These are phyloP conservation scores for Annulohypoxylon truncatum DNA, from an alignment of 2,329 filamentous ascomycete genomes.

Conservation along the genomic window DNA sequence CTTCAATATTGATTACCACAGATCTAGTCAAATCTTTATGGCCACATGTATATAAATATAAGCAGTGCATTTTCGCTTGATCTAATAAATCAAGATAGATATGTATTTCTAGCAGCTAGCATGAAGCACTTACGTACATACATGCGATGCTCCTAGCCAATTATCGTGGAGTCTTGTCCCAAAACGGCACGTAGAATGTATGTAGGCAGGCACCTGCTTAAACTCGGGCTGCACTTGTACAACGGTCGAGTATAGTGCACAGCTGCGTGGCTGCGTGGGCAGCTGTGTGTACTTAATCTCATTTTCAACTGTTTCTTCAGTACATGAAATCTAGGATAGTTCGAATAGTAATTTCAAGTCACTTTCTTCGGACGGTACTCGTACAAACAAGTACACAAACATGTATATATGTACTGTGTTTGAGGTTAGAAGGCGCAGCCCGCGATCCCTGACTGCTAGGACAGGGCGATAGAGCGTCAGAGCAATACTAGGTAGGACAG, in stretches of 20 bases:
- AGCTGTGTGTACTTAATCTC: neutral
- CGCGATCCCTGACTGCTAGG: constrained; percentile 26
- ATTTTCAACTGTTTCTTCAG: neutral
- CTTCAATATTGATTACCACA: constrained; percentile 5
- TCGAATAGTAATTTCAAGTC: constrained; percentile 2
- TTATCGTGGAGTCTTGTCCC: constrained; percentile 12
- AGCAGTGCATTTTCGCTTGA: neutral
- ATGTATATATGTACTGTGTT: constrained; percentile 22
- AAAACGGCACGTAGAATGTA: constrained; percentile 23
- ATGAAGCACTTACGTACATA: constrained; percentile 10
- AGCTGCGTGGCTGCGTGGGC: too few species aligned
- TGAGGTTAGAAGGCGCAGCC: constrained; percentile 33
- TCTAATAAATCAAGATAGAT: constrained; percentile 31
- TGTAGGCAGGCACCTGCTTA: constrained; percentile 2
- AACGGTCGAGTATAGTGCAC: neutral
- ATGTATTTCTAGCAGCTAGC: neutral
- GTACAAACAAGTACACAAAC: constrained; percentile 1
- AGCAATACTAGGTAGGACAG: too few species aligned
- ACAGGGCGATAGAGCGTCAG: neutral
- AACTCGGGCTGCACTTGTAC: constrained; percentile 3
- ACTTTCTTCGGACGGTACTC: constrained; percentile 1
- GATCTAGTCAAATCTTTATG: neutral
- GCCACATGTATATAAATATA: neutral
- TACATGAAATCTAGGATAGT: neutral
- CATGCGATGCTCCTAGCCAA: constrained; percentile 19